A percentile compares a stretch with the other conserved stretches of the same genome.
These are phyloP conservation scores for Gymnopus androsaceus DNA, from an alignment of 1,284 basidiomycete genomes.

Conservation along the genomic window DNA sequence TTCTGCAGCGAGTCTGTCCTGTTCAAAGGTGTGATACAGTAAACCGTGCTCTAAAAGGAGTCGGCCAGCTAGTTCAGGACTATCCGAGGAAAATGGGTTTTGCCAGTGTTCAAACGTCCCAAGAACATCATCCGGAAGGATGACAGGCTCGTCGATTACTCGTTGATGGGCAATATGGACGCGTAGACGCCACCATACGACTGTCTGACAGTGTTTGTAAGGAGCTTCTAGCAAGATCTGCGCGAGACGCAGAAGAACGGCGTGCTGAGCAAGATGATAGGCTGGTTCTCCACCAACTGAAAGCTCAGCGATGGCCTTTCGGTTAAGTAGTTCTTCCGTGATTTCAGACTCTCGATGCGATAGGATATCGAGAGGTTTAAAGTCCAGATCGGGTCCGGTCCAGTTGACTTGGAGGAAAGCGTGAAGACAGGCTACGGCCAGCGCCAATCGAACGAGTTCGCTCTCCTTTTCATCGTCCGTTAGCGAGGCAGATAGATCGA, in stretches of 20 bases:
- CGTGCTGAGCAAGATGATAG: constrained; percentile 82
- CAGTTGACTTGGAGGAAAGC: constrained; percentile 94
- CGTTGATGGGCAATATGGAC: constrained; percentile 77
- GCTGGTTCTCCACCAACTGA: constrained; percentile 91
- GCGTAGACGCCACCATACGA: constrained; percentile 82
- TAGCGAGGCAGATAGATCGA: constrained; percentile 26
- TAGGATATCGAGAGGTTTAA: constrained; percentile 58
- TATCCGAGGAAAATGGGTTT: constrained; percentile 38
- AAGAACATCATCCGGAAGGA: constrained; percentile 53
- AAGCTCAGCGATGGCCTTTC: constrained; percentile 74
- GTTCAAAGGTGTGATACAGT: constrained; percentile 70
- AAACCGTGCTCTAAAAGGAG: constrained; percentile 83
- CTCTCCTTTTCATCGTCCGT: constrained; percentile 30
- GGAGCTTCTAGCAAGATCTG: constrained; percentile 67
- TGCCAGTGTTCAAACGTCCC: constrained; percentile 52
- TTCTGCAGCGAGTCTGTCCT: constrained; percentile 80
- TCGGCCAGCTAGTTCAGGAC: constrained; percentile 67
- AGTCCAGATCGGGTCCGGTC: constrained; percentile 88
- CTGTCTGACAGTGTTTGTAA: constrained; percentile 47
- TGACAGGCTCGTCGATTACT: constrained; percentile 84
- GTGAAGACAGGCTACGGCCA: constrained; percentile 83
- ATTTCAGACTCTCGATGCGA: constrained; percentile 31
- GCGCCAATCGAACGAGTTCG: constrained; percentile 63
- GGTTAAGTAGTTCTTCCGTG: constrained; percentile 59
- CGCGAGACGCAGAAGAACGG: constrained; percentile 79